Percentiles rank a stretch among this genome's conserved stretches.
These are phyloP conservation scores for Coemansia sp. DNA, from an alignment of 192 early-diverging fungal genomes.

Conservation along the genomic window DNA sequence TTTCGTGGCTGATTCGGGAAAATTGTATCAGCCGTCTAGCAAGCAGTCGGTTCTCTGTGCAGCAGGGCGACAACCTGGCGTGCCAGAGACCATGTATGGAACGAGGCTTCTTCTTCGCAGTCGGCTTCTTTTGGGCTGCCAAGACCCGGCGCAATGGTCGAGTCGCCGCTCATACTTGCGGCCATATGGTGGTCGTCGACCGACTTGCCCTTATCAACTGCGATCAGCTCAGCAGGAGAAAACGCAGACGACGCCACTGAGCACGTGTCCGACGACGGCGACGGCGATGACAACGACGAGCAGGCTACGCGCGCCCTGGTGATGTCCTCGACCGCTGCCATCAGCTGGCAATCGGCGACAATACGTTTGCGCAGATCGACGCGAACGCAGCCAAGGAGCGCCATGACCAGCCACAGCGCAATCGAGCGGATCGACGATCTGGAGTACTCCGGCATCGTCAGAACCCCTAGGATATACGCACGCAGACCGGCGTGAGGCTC, in stretches of 20 bases:
- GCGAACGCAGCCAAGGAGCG: slow-evolving; percentile 25
- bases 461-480: slow-evolving; percentile 12
- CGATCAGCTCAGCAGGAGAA: slow-evolving; percentile 4
- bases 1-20: no score
- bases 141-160: background rate
- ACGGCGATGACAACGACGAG: no score
- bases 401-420: slow-evolving; percentile 33
- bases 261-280: background rate
- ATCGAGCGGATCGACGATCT: slow-evolving; percentile 27
- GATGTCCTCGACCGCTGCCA: slow-evolving; percentile 31
- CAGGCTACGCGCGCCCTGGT: slow-evolving; percentile 5
- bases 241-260: slow-evolving; percentile 12
- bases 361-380: slow-evolving; percentile 20
- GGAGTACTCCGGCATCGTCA: slow-evolving; percentile 22
- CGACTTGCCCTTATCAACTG: background rate
- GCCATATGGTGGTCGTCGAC: background rate
- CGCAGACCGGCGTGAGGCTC: slow-evolving; percentile 26
- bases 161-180: background rate
- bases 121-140: background rate
- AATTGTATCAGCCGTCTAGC: no score
- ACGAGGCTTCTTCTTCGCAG: slow-evolving; percentile 7
- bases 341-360: slow-evolving; percentile 21
- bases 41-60: slow-evolving; percentile 3
- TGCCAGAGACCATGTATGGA: slow-evolving; percentile 28
- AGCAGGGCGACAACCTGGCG: slow-evolving; percentile 21